These are phyloP conservation scores for Saccharum officinarum DNA, from an alignment of 176 grass and related monocot genomes.

Conservation along the genomic window DNA sequence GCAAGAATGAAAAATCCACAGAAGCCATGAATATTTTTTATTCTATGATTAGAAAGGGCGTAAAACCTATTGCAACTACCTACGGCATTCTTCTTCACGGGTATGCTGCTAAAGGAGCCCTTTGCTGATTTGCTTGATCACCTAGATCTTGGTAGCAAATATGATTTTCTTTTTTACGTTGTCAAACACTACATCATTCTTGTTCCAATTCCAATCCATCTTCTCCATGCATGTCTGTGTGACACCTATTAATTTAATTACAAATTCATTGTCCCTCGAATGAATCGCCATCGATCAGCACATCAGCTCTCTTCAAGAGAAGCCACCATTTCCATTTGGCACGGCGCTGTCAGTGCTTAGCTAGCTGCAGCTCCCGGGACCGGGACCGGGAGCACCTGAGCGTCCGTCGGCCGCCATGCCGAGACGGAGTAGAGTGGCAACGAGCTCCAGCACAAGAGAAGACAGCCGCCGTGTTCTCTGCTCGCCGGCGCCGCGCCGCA, in stretches of 20 bases:
- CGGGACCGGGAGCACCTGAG: not conserved
- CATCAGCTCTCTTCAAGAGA: not conserved
- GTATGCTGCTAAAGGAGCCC: no score
- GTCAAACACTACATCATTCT: not conserved
- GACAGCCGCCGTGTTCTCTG: not conserved
- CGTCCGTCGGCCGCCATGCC: constrained; percentile 25
- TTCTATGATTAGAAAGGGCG: no score
- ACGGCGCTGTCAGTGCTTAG: not conserved
- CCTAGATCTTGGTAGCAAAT: no score
- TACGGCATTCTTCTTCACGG: no score
- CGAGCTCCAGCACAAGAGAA: constrained; percentile 34
- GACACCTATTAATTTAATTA: not conserved
- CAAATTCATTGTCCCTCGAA: not conserved
- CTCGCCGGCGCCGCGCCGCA: not conserved
- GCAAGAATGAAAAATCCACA: no score
- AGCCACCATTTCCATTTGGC: not conserved
- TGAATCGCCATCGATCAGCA: not conserved
- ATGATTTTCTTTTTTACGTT: not conserved
- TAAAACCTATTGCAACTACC: no score
- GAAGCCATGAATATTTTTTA: no score
- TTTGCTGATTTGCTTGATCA: no score
- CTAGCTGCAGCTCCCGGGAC: not conserved
- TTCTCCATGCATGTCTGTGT: not conserved
- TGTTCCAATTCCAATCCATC: not conserved
- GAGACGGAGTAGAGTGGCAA: constrained; percentile 36